These are phyloP conservation scores for Daldinia sp. DNA, from an alignment of 2,329 filamentous ascomycete species.

Conservation along the genomic window DNA sequence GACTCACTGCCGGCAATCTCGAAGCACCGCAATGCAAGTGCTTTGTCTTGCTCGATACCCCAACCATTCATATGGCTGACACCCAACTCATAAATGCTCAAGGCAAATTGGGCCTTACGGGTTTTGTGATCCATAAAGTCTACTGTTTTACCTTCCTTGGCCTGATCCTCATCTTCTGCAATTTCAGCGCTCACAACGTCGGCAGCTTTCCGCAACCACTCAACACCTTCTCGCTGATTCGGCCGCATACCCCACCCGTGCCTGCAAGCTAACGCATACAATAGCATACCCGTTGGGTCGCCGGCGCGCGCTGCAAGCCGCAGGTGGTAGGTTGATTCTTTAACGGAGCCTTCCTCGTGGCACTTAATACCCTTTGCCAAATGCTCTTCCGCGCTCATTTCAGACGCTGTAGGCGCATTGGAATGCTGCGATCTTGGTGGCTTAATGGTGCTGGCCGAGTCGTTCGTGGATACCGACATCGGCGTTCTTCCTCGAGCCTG, in stretches of 20 bases:
- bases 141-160: conserved; percentile 71
- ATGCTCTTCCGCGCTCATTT: conserved; percentile 87
- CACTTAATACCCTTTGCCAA: conserved; percentile 89
- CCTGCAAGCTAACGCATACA: conserved; percentile 93
- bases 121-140: conserved; percentile 80
- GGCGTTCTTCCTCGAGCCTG: conserved; percentile 58
- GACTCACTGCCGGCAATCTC: conserved; percentile 89
- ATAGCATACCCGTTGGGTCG: conserved; percentile 92
- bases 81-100: conserved; percentile 95
- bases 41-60: conserved; percentile 94
- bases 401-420: conserved; percentile 69
- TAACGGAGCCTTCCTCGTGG: conserved; percentile 87
- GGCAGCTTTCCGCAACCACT: conserved; percentile 92
- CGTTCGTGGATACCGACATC: conserved; percentile 63
- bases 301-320: conserved; percentile 88
- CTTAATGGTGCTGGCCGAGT: conserved; percentile 67
- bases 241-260: conserved; percentile 98
- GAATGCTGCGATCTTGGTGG: conserved; percentile 59
- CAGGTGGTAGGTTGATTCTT: conserved; percentile 96
- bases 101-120: conserved; percentile 90
- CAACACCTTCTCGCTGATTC: conserved; percentile 88
- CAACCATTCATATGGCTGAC: conserved; percentile 98
- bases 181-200: conserved; percentile 86
- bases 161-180: conserved; percentile 79
- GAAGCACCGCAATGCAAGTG: conserved; percentile 89